Conservation (phyloP, 2,329 filamentous ascomycete species). For the Colletotrichum limetticola region DNA sequence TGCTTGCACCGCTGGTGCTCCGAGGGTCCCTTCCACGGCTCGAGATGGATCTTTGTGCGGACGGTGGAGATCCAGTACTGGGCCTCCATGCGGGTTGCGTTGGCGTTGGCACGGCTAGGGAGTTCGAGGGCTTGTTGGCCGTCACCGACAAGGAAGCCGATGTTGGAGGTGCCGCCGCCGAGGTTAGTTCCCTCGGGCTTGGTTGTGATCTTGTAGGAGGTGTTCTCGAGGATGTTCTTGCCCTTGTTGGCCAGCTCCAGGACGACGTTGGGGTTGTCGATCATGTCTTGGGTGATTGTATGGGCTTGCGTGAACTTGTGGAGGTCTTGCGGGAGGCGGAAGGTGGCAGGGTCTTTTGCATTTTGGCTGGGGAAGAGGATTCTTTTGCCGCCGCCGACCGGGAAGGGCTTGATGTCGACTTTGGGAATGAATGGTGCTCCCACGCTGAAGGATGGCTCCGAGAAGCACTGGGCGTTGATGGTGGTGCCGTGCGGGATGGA, state of each 20-base stretch:
- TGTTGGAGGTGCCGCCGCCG: constrained; percentile 46
- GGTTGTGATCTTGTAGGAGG: constrained; percentile 45
- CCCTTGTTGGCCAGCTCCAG: constrained; percentile 42
- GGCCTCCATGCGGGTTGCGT: neutral
- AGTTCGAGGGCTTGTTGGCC: neutral
- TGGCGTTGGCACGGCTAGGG: neutral
- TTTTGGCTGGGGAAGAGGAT: neutral
- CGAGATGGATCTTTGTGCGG: neutral
- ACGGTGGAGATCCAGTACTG: constrained; percentile 25
- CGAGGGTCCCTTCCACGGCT: neutral
- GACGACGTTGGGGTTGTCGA: constrained; percentile 44
- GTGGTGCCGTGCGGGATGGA: constrained; percentile 56
- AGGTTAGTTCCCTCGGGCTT: constrained; percentile 12
- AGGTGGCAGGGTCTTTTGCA: constrained; percentile 16
- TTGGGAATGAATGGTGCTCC: constrained; percentile 35
- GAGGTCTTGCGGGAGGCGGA: constrained; percentile 45
- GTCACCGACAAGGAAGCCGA: constrained; percentile 42
- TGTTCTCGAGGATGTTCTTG: constrained; percentile 44
- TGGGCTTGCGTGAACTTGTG: constrained; percentile 39
- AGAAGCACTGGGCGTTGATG: constrained; percentile 51
- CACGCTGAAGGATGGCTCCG: constrained; percentile 33
- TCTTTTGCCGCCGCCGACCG: constrained; percentile 1
- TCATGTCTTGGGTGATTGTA: constrained; percentile 46
- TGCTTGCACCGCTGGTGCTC: neutral
- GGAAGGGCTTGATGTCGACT: constrained; percentile 43